Evolutionary conservation across 768 basidiomycete genomes (phyloP).

Genomic region (Suillus variegatus): DNA sequence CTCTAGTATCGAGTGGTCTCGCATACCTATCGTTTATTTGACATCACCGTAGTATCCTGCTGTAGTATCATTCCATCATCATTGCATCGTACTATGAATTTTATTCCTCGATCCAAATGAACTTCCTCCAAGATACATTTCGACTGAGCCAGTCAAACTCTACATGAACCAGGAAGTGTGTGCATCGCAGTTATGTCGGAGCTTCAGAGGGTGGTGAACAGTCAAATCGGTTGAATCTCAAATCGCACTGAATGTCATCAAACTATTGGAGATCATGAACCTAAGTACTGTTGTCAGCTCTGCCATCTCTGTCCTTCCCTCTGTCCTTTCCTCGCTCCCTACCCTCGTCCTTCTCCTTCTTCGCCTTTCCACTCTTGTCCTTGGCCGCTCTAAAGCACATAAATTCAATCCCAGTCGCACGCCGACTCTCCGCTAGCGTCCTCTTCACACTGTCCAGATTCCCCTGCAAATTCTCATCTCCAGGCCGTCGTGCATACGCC

Average conservation of each 20-base stretch:
- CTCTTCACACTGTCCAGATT: constrained; percentile 92
- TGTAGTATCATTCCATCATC: neutral
- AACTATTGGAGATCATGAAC: neutral
- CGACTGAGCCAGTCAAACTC: neutral
- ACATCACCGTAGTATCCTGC: neutral
- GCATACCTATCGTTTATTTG: neutral
- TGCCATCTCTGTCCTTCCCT: constrained; percentile 12
- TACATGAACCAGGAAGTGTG: neutral
- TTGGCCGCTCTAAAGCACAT: constrained; percentile 87
- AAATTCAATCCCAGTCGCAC: constrained; percentile 93
- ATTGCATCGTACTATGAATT: neutral
- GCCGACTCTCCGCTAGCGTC: constrained; percentile 82
- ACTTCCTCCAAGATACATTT: neutral
- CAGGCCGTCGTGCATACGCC: constrained; percentile 83
- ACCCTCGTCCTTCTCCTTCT: neutral
- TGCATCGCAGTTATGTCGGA: neutral
- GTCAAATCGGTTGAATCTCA: too few species aligned
- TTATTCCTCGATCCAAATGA: neutral
- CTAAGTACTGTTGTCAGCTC: constrained; percentile 4
- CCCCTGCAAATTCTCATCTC: constrained; percentile 82
- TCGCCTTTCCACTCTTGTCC: constrained; percentile 25
- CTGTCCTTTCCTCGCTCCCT: constrained; percentile 14
- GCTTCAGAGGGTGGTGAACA: neutral
- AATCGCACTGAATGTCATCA: neutral
- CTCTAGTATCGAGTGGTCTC: neutral